Percentiles rank a stretch among this genome's conserved stretches.
phyloP scores from a whole-genome alignment of 768 basidiomycete species.

The Suillus cothurnatus region DNA sequence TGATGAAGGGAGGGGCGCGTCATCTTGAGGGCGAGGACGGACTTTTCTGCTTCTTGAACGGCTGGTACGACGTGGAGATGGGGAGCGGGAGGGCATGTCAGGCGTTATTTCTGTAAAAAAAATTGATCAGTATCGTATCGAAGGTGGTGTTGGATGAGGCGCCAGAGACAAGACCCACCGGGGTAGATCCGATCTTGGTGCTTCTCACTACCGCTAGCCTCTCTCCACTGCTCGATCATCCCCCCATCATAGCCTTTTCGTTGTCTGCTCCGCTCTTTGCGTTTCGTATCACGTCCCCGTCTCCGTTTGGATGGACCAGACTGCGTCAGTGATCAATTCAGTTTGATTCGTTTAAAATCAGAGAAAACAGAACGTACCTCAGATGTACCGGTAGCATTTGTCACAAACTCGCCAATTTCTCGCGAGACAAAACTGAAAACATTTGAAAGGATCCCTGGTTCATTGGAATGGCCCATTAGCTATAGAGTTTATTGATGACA shows the following conservation, averaged over 20 bases:
- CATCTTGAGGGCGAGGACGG: conserved; percentile 4
- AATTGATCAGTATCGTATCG: conserved; percentile 11
- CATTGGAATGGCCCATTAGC: background rate
- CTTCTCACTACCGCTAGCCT: background rate
- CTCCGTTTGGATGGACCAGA: conserved; percentile 12
- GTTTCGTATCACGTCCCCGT: background rate
- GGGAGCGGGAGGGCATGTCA: conserved; percentile 23
- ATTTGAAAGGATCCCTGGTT: conserved; percentile 53
- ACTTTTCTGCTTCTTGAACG: background rate
- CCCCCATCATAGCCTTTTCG: background rate
- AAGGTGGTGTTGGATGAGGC: background rate
- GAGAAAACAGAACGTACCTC: background rate
- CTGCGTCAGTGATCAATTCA: conserved; percentile 15
- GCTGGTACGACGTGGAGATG: conserved; percentile 15
- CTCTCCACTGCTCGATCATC: conserved; percentile 4
- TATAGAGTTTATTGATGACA: too few species aligned
- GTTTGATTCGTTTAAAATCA: background rate
- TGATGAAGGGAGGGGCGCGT: conserved; percentile 24
- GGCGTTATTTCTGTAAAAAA: conserved; percentile 22
- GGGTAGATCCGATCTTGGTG: conserved; percentile 5
- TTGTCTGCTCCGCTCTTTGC: background rate
- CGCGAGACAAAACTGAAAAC: conserved; percentile 71
- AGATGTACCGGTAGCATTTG: conserved; percentile 53
- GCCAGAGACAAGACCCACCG: conserved; percentile 16
- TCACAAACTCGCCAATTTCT: conserved; percentile 72